Conservation (phyloP, 257 asterid species). For the Jaltomata sinuosa region DNA sequence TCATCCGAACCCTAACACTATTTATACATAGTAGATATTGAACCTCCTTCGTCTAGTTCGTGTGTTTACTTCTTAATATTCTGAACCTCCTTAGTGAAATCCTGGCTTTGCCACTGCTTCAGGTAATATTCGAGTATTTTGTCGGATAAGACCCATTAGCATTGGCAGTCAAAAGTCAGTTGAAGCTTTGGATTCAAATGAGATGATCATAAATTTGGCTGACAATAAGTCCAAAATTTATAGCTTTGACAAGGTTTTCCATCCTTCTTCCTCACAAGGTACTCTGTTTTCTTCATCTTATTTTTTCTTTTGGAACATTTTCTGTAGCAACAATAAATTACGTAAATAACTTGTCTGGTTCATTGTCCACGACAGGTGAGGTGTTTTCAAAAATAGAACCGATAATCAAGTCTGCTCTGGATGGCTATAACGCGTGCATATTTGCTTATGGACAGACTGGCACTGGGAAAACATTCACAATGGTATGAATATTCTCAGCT, state of each 20-base stretch:
- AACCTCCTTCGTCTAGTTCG: too few species aligned
- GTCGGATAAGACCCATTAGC: constrained; percentile 1
- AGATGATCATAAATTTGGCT: background rate
- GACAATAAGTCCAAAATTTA: constrained; percentile 4
- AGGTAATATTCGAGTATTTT: constrained; percentile 12
- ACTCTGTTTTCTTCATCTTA: background rate
- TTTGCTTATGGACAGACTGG: constrained; percentile 11
- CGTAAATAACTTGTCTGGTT: background rate
- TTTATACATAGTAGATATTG: too few species aligned
- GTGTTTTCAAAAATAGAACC: constrained; percentile 13
- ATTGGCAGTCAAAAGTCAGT: background rate
- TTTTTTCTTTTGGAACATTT: background rate
- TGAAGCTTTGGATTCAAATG: background rate
- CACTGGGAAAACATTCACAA: constrained; percentile 11
- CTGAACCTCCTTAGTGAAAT: too few species aligned
- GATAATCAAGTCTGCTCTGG: constrained; percentile 5
- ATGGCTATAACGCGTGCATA: constrained; percentile 9
- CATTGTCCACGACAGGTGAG: background rate
- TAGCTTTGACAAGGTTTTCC: constrained; percentile 11
- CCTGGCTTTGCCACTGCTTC: too few species aligned
- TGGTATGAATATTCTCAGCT: constrained; percentile 1
- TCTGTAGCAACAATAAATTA: background rate
- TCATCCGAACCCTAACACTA: too few species aligned
- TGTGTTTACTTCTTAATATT: too few species aligned
- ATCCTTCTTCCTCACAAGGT: constrained; percentile 10